Conservation (phyloP, 2,329 filamentous ascomycete species). For the Clonostachys solani region DNA sequence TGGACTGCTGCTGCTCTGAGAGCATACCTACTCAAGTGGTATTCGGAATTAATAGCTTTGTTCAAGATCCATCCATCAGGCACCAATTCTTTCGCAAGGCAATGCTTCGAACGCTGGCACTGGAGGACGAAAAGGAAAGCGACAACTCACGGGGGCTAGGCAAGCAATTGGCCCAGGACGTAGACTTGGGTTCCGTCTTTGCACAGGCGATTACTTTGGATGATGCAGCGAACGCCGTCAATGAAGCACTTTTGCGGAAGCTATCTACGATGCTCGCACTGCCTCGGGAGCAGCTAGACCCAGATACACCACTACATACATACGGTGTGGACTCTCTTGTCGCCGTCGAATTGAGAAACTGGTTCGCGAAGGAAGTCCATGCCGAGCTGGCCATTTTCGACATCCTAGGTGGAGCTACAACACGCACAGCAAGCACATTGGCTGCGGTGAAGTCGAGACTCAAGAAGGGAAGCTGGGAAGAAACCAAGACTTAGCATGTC, state of each 20-base stretch:
- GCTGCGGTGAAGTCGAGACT: no score
- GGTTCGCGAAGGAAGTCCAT: constrained; percentile 37
- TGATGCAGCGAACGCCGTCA: background rate
- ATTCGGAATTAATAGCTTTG: no score
- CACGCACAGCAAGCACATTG: no score
- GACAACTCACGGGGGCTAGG: no score
- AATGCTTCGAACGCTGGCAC: no score
- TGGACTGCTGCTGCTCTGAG: no score
- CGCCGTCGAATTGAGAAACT: constrained; percentile 44
- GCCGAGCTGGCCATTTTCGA: constrained; percentile 42
- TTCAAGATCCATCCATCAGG: no score
- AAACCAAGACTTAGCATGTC: no score
- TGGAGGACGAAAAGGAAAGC: no score
- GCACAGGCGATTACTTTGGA: background rate
- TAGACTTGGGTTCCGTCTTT: background rate
- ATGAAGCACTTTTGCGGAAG: background rate
- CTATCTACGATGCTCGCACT: constrained; percentile 29
- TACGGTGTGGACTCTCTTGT: constrained; percentile 50
- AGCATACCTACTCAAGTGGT: no score
- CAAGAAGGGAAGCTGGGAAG: no score
- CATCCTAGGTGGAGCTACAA: constrained; percentile 33
- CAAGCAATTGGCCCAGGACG: background rate
- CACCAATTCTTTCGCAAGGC: no score
- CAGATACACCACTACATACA: constrained; percentile 27
- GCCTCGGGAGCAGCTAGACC: constrained; percentile 35